Percentiles rank a stretch among this genome's conserved stretches.
Evolutionary conservation across 495 filamentous ascomycete genomes (phyloP).

Genomic region (Viridothelium virens): DNA sequence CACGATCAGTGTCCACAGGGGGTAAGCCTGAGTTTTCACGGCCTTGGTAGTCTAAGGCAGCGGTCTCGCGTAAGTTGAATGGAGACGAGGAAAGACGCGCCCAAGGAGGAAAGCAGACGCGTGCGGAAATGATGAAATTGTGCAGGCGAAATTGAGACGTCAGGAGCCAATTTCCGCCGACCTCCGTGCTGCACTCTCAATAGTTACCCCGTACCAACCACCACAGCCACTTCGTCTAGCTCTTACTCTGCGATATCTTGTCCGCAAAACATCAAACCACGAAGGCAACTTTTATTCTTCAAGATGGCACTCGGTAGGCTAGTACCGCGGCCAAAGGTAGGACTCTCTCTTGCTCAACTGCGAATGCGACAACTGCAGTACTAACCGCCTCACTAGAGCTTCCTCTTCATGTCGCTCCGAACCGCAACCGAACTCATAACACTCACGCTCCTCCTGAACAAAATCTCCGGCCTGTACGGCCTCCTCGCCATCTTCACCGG

Average conservation of each 20-base stretch:
- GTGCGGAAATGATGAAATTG: not conserved
- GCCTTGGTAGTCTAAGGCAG: too few relatives aligned
- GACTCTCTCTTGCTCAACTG: not conserved
- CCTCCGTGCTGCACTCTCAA: not conserved
- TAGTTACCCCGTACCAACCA: not conserved
- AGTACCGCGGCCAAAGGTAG: slow-evolving; percentile 13
- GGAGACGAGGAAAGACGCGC: too few relatives aligned
- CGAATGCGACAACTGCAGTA: slow-evolving; percentile 9
- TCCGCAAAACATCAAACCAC: not conserved
- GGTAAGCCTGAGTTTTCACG: too few relatives aligned
- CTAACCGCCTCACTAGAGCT: slow-evolving; percentile 46
- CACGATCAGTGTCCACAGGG: too few relatives aligned
- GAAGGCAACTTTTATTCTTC: not conserved
- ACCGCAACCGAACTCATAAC: slow-evolving; percentile 76
- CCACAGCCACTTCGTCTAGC: not conserved
- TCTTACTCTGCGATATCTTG: not conserved
- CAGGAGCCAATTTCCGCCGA: slow-evolving; percentile 1
- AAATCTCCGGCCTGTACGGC: slow-evolving; percentile 79
- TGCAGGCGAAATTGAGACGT: slow-evolving; percentile 1
- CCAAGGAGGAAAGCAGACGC: not conserved
- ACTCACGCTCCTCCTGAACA: slow-evolving; percentile 74
- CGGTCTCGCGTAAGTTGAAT: too few relatives aligned
- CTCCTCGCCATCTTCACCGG: slow-evolving; percentile 62
- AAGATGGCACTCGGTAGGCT: slow-evolving; percentile 12
- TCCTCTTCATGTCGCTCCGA: slow-evolving; percentile 76